Evolutionary conservation across 129 eudicot genomes (phyloP), one percentile per base, ranked within the genome.

Genomic region (Tagetes erecta): DNA sequence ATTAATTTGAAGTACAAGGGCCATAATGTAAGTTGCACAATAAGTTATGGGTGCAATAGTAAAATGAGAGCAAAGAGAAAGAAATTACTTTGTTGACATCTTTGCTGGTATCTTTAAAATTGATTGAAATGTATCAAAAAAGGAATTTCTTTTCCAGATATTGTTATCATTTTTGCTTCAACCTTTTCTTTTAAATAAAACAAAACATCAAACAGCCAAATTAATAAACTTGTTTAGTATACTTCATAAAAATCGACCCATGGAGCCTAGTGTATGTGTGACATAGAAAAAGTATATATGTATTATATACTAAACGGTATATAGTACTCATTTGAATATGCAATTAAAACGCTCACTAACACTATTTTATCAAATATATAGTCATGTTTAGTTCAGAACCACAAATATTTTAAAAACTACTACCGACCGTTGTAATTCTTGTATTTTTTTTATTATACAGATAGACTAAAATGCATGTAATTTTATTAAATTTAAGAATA

Each of bases 61-160:
- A 34, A 71, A 64, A 53, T 41, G 12, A 53, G 40, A 36, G 53
- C 58, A 71, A 64, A 71, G 72, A 40, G 39, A 63, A 71, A 71
- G 72, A 67, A 63, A 71, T 71, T 65, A 71, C 82, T 79, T 79
- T 79, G 78, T 79, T 76, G 74, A 76, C 60, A 76, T 78, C 55
- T 66, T 59, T 80, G 77, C 41, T 83, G 69, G 69, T 66, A 76
- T 82, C 80, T 82, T 78, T 78, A 69, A 62, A 79, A 52, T 81
- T 81, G 81, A 72, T 80, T 84, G 88, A 64, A 80, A 80, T 83
- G 80, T 64, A 69, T 63, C 66, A 58, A 41, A 71, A 65, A 71
- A 56, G 78, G 62, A 52, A 78, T 74, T 64, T 74, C 73, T 83
- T 84, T 80, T 66, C 65, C 64, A 51, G 75, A 71, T 78, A 63